Conservation (phyloP, 2,329 filamentous ascomycete genomes). For the Penicillium sp. region DNA sequence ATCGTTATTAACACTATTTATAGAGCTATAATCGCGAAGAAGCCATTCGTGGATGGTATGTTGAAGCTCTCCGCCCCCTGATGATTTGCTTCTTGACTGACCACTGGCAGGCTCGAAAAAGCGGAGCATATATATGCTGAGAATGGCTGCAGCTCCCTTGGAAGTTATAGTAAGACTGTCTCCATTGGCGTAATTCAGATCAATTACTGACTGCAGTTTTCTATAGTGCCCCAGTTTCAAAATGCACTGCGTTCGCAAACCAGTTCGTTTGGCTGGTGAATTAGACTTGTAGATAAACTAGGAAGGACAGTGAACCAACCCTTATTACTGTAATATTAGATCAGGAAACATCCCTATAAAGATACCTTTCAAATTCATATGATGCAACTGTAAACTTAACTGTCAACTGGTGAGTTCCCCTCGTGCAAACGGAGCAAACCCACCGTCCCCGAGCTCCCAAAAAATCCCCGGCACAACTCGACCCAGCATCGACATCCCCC, state of each 20-base stretch:
- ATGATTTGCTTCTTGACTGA: conserved; percentile 5
- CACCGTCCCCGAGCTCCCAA: conserved; percentile 33
- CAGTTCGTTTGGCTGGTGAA: conserved; percentile 6
- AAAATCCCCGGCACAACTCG: conserved; percentile 37
- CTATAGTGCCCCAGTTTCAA: conserved; percentile 19
- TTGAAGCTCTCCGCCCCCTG: neutral
- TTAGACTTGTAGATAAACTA: neutral
- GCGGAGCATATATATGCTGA: conserved; percentile 41
- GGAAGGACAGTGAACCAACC: neutral
- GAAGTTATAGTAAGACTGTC: conserved; percentile 29
- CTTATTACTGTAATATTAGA: neutral
- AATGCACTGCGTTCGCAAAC: conserved; percentile 13
- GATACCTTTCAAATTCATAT: neutral
- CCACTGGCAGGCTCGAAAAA: conserved; percentile 35
- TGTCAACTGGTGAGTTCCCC: conserved; percentile 30
- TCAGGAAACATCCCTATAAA: neutral
- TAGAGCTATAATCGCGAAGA: conserved; percentile 55
- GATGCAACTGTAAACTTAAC: neutral
- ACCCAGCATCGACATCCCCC: conserved; percentile 20
- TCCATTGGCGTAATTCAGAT: neutral
- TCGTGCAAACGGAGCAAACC: conserved; percentile 43
- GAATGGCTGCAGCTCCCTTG: conserved; percentile 37
- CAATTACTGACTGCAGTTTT: conserved; percentile 1
- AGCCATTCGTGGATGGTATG: conserved; percentile 54
- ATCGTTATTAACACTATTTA: neutral